phyloP scores from a whole-genome alignment of 371 early-diverging fungal species.

The Mortierella sp. region DNA sequence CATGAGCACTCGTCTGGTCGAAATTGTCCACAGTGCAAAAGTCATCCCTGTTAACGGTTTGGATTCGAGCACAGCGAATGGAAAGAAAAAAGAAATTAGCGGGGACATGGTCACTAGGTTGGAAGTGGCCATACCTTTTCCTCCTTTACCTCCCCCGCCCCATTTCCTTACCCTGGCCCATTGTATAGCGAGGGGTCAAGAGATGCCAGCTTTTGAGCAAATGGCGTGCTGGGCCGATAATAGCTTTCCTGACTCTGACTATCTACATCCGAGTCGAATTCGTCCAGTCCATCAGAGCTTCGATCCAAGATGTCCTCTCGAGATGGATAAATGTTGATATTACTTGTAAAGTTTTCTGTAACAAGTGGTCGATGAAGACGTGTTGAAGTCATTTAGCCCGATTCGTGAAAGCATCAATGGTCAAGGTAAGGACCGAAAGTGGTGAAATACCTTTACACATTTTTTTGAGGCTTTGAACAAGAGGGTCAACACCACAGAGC shows the following conservation, averaged over 20 bases:
- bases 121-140: neutral
- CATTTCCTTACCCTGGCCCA: conserved; percentile 37
- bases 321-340: too few relatives aligned
- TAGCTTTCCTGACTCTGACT: conserved; percentile 20
- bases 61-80: neutral
- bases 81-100: neutral
- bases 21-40: conserved; percentile 42
- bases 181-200: conserved; percentile 41
- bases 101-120: neutral
- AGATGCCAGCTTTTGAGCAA: conserved; percentile 19
- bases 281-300: too few relatives aligned
- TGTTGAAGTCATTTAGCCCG: too few relatives aligned
- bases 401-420: too few relatives aligned
- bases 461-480: too few relatives aligned
- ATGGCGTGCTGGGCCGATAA: conserved; percentile 39
- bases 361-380: too few relatives aligned
- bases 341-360: too few relatives aligned
- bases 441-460: too few relatives aligned
- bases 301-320: too few relatives aligned
- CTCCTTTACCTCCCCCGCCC: neutral
- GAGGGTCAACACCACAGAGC: too few relatives aligned
- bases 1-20: conserved; percentile 41
- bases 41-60: conserved; percentile 25
- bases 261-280: neutral
- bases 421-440: too few relatives aligned